Evolutionary conservation across 352 stramenopile species (phyloP), one percentile per base, ranked within the genome.

Genomic region (Globisporangium spinosum): DNA sequence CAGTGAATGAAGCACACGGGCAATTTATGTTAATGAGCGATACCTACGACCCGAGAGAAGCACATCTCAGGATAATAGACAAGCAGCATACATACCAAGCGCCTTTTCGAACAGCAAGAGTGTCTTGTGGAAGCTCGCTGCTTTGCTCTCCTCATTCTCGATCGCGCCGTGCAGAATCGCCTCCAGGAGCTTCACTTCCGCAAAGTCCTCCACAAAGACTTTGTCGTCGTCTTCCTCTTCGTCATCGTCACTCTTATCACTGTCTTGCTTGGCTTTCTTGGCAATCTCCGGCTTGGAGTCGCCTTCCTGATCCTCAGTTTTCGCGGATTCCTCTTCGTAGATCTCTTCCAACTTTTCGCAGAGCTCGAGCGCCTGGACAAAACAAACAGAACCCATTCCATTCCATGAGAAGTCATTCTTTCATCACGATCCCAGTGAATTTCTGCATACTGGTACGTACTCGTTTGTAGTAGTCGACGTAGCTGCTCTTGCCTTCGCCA

Each of bases 131-230:
- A 89, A 83, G 35, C 76, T 73, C 20, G 71, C 61, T 2, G 65
- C 62, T 29, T 51, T 57, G 9, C 65, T 76, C 4, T 57, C 54
- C 22, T 74, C 71, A 7, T 74, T 61, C 43, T 89, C 77, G 7
- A 90, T 62, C 32, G 78, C 64, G n/a, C 76, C 70, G 35, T 79
- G 64, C 17, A 95, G 67, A 29, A 92, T 80, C 9, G 87, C 87
- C 43, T 91, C 75, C 35, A 95, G 67, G 51, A 93, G 58, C 57
- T 86, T 83, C 27, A 88, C 74, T 63, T 83, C 76, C 0, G 78
- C 78, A 67, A 74, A 87, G 58, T 87, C 78, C 62, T 77, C 75
- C 2, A 64, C 23, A n/a, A 76, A 75, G 25, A 84, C 75, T n/a
- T 70, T 75, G 25, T 87, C 78, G 38, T 87, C 78, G 2, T 83